A percentile compares a stretch with the other conserved stretches of the same genome.
phyloP scores from a whole-genome alignment of 805 yeast species.

The Pichia ethanolica region DNA sequence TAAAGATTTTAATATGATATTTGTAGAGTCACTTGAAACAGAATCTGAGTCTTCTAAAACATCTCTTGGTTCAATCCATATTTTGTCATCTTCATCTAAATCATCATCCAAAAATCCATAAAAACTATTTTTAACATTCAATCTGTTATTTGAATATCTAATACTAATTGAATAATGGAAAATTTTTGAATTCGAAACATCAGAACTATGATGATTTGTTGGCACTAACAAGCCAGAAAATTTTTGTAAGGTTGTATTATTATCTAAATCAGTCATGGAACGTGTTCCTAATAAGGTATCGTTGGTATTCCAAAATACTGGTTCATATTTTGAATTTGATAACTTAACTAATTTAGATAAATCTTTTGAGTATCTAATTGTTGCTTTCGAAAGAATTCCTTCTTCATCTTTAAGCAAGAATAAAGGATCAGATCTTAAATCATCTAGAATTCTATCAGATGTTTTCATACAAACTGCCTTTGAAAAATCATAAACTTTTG shows the following conservation, averaged over 20 bases:
- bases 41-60: background rate
- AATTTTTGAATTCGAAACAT: slow-evolving; percentile 13
- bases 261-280: background rate
- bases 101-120: slow-evolving; percentile 22
- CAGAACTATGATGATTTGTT: slow-evolving; percentile 6
- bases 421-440: slow-evolving; percentile 40
- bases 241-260: background rate
- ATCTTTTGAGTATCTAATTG: slow-evolving; percentile 30
- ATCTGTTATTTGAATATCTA: slow-evolving; percentile 14
- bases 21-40: slow-evolving; percentile 7
- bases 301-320: slow-evolving; percentile 13
- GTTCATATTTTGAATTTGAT: slow-evolving; percentile 9
- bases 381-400: slow-evolving; percentile 23
- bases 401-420: slow-evolving; percentile 22
- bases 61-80: slow-evolving; percentile 3
- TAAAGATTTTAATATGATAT: slow-evolving; percentile 16
- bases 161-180: slow-evolving; percentile 25
- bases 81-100: slow-evolving; percentile 20
- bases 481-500: slow-evolving; percentile 16
- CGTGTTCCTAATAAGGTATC: background rate
- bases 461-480: slow-evolving; percentile 44
- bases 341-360: slow-evolving; percentile 2
- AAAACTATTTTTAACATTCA: slow-evolving; percentile 19
- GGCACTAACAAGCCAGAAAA: slow-evolving; percentile 24
- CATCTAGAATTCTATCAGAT: slow-evolving; percentile 60